A percentile compares a stretch with the other conserved stretches of the same genome.
Conservation (phyloP, 305 asterid species). For the Solanum aculeatissimum region DNA sequence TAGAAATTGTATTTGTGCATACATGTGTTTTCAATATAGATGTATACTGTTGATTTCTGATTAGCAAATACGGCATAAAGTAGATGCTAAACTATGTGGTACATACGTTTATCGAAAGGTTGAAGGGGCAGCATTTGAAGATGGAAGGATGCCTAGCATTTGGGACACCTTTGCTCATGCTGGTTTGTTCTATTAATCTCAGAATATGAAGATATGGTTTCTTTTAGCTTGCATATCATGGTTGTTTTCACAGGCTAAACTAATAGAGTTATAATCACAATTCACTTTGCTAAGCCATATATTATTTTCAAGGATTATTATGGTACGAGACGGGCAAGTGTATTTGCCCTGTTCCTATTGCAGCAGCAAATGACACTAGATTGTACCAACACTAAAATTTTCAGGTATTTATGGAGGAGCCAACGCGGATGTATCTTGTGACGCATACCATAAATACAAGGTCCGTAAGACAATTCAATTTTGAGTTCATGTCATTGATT, state of each 20-base stretch:
- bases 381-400: neutral
- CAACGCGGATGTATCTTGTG: conserved; percentile 41
- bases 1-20: neutral
- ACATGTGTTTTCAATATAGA: neutral
- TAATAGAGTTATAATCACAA: neutral
- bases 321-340: neutral
- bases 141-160: conserved; percentile 48
- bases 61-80: neutral
- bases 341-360: neutral
- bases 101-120: neutral
- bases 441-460: conserved; percentile 55
- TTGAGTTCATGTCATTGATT: neutral
- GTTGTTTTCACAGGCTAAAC: neutral
- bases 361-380: neutral
- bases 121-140: conserved; percentile 50
- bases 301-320: neutral
- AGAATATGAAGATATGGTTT: neutral
- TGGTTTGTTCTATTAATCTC: conserved; percentile 15
- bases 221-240: neutral
- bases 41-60: neutral
- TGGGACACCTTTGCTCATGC: conserved; percentile 48
- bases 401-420: conserved; percentile 31
- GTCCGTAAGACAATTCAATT: conserved; percentile 3
- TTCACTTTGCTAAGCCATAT: neutral
- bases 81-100: neutral